These are phyloP conservation scores for Schizopora paradoxa DNA, from an alignment of 1,284 basidiomycete species.

Conservation along the genomic window DNA sequence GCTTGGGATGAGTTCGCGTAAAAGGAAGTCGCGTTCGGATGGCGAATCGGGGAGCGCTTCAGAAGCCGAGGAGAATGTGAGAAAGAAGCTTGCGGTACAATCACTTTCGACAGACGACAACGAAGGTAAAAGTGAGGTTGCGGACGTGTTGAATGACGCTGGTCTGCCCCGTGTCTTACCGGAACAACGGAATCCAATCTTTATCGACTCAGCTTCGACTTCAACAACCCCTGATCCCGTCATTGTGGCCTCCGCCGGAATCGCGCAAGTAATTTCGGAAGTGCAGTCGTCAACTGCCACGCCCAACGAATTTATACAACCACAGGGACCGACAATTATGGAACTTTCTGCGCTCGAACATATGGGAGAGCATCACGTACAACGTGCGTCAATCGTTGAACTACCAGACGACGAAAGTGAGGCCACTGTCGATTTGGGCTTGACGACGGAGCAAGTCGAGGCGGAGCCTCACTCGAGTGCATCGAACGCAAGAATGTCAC, in stretches of 20 bases:
- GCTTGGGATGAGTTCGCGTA: constrained; percentile 11
- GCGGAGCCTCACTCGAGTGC: too few relatives aligned
- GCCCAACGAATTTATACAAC: neutral
- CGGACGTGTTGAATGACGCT: neutral
- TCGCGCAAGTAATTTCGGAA: neutral
- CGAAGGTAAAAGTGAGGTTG: too few relatives aligned
- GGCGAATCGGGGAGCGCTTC: neutral
- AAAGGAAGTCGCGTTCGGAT: constrained; percentile 13
- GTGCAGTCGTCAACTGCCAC: neutral
- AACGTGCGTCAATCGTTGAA: neutral
- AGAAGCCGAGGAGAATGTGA: constrained; percentile 1
- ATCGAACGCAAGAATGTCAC: too few relatives aligned
- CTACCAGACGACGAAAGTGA: constrained; percentile 1
- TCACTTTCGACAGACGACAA: too few relatives aligned
- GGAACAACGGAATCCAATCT: neutral
- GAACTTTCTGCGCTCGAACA: neutral
- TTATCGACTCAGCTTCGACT: neutral
- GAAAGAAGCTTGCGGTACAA: neutral
- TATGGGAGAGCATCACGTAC: neutral
- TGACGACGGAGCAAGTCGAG: too few relatives aligned
- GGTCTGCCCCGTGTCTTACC: neutral
- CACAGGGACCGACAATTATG: too few relatives aligned
- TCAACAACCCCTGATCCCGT: neutral
- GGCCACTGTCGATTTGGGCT: too few relatives aligned
- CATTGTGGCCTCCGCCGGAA: neutral